A percentile compares a stretch with the other conserved stretches of the same genome.
These are phyloP conservation scores for Chlamydomonas incerta DNA, from an alignment of 139 green algal species.

Conservation along the genomic window DNA sequence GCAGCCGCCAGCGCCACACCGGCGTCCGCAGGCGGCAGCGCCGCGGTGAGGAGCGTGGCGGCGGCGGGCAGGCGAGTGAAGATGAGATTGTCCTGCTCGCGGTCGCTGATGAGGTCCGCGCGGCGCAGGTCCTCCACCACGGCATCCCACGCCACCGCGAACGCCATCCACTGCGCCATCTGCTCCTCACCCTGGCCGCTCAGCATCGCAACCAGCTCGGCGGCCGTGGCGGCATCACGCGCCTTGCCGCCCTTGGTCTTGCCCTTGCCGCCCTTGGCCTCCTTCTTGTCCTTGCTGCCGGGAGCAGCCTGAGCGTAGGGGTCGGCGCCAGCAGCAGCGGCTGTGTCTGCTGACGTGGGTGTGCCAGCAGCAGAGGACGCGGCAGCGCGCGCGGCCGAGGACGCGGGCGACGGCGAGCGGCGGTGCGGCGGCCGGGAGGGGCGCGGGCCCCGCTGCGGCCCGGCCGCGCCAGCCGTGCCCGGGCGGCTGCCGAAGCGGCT, in stretches of 20 bases:
- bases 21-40: too few species aligned
- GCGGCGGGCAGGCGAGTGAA: slow-evolving; percentile 33
- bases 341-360: background rate
- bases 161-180: slow-evolving; percentile 47
- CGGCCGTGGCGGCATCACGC: background rate
- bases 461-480: too few species aligned
- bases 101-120: slow-evolving; percentile 47
- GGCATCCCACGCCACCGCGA: slow-evolving; percentile 45
- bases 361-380: too few species aligned
- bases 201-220: slow-evolving; percentile 24
- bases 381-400: too few species aligned
- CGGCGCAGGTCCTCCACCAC: slow-evolving; percentile 50
- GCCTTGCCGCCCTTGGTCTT: background rate
- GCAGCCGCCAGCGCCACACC: too few species aligned
- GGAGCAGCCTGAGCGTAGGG: background rate
- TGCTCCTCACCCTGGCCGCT: slow-evolving; percentile 14
- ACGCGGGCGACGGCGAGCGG: too few species aligned
- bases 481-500: too few species aligned
- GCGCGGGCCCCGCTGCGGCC: too few species aligned
- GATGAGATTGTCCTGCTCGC: slow-evolving; percentile 40
- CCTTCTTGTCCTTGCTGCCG: background rate
- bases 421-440: too few species aligned
- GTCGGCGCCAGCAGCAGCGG: background rate
- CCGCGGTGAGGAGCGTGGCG: background rate
- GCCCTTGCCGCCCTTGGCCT: background rate